These are phyloP conservation scores for Trichoderma pleuroti DNA, from an alignment of 2,329 filamentous ascomycete genomes.

Conservation along the genomic window DNA sequence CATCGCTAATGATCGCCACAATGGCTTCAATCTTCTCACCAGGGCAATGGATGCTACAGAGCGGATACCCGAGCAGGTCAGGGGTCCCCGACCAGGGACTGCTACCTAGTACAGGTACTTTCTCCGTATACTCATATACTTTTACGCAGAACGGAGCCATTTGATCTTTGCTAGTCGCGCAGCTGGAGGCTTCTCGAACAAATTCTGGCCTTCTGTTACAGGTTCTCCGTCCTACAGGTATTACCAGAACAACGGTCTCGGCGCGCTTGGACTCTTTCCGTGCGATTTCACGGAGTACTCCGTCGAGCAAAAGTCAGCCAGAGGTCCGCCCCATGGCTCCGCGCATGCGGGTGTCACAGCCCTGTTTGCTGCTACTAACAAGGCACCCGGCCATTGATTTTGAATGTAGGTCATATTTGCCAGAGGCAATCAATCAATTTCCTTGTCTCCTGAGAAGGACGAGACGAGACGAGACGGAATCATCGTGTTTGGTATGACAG, in stretches of 20 bases:
- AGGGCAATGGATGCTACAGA: conserved; percentile 2
- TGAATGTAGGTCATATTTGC: not conserved
- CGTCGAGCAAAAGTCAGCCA: not conserved
- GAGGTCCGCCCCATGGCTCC: not conserved
- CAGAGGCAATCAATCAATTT: not conserved
- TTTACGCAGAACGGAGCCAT: not conserved
- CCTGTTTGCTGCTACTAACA: not conserved
- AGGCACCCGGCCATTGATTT: not conserved
- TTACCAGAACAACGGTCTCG: not conserved
- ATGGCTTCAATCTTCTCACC: not conserved
- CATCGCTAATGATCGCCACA: conserved; percentile 12
- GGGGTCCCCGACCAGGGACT: not conserved
- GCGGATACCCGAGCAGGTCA: not conserved
- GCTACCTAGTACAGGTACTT: not conserved
- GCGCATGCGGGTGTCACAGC: not conserved
- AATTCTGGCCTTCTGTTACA: not conserved
- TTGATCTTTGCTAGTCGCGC: not conserved
- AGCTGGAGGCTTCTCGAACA: conserved; percentile 11
- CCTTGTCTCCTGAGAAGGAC: not conserved
- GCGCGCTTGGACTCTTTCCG: not conserved
- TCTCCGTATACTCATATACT: not conserved
- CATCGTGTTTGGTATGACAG: not conserved
- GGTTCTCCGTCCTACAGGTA: not conserved
- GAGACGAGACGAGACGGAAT: not conserved
- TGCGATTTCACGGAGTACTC: conserved; percentile 3